Evolutionary conservation across 1,139 yeast species (phyloP), one percentile per base, ranked within the genome.

Genomic region (Sugiyamaella sp.): DNA sequence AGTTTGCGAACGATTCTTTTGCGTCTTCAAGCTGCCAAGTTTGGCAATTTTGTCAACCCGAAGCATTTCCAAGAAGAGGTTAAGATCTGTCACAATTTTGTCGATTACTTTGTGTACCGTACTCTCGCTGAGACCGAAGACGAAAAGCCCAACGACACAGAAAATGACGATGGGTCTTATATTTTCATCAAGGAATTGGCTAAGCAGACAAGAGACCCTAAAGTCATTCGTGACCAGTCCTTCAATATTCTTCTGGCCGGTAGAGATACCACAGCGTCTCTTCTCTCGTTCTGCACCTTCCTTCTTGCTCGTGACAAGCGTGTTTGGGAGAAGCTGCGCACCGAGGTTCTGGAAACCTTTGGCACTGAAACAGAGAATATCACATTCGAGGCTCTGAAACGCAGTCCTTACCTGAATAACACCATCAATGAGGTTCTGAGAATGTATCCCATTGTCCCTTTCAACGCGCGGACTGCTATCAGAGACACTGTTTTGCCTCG

Each of bases 231-330:
- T 50, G 81, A 79, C 60, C 83, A 80, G 64, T 71, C 78, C 40
- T 69, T 80, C 59, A 79, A 79, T 59, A 76, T 80, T 57, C 66
- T 80, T 56, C 69, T 80, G 27, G 84, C 84, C 20, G 84, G 82
- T 21, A 72, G 84, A 63, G 84, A 80, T 64, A 80, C 85, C 45
- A 80, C 85, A 19, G 84, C 85, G 1, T 78, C 80, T 2, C 69
- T 79, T 44, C 73, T 80, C 54, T 75, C 81, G 4, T 80, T 77
- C 66, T 62, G 73, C 12, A 71, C 80, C 51, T 77, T 69, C 59
- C 79, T 78, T 60, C 70, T 80, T 52, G 75, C 80, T 2, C 69
- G 78, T 53, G 71, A 77, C 58, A 80, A 78, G 5, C 64, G 65
- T 2, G 67, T 77, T 9, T 78, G 69, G 63, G 52, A 59, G 3